A percentile compares a stretch with the other conserved stretches of the same genome.
These are phyloP conservation scores for Vitis hybrid DNA, from an alignment of 177 flowering plant genomes.

Conservation along the genomic window DNA sequence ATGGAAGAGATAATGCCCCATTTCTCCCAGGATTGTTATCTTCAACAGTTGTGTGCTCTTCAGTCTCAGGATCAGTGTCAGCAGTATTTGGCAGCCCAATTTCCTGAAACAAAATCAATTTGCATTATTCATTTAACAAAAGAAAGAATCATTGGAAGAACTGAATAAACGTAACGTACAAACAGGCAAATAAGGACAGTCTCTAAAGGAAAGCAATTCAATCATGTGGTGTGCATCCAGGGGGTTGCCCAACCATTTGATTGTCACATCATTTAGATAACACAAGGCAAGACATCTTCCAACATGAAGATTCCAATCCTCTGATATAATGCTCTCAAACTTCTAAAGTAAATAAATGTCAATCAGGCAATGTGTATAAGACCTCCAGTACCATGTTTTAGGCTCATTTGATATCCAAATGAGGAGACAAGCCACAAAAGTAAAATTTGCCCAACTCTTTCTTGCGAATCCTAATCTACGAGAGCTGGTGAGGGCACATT, in stretches of 20 bases:
- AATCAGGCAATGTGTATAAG: neutral
- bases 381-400: no score
- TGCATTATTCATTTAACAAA: constrained; percentile 11
- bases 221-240: neutral
- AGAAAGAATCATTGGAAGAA: constrained; percentile 1
- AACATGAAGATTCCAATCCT: neutral
- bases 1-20: constrained; percentile 71
- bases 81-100: constrained; percentile 22
- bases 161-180: no score
- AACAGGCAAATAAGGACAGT: no score
- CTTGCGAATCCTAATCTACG: no score
- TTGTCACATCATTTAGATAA: neutral
- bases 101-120: constrained; percentile 40
- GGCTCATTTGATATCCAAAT: neutral
- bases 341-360: neutral
- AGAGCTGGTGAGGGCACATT: no score
- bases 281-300: neutral
- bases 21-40: constrained; percentile 53
- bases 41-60: constrained; percentile 21
- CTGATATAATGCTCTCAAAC: neutral
- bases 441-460: no score
- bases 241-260: neutral
- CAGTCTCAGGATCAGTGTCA: constrained; percentile 33
- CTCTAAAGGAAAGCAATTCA: neutral
- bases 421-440: neutral